Base-by-base conservation (phyloP, 2,329 filamentous ascomycete species). In the Metarhizium brunneum region DNA sequence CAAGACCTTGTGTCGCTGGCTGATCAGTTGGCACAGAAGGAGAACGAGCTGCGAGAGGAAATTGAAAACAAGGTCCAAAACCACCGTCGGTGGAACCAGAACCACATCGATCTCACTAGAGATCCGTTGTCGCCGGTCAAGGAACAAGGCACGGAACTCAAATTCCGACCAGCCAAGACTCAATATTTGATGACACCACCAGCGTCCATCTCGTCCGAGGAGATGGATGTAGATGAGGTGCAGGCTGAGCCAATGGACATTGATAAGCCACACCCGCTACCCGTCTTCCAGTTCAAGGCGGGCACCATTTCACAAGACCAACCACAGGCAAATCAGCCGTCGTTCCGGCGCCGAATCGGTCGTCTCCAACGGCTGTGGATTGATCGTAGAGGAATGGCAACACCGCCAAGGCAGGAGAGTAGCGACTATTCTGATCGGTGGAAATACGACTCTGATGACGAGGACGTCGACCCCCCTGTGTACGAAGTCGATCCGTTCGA, bases 71-170 rank as follows among this genome's bases (percentile, higher is more conserved):
- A 95, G 71, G 85, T 95, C 54, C 81, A 87, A 64, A 92, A 94
- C 71, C 92, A 96, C 73, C 84, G 87, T 63, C 85, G 88, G 68
- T 96, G 92, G 91, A 96, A 96, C 72, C 81, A 88, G 64, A 87
- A 89, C 66, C 91, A 90, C 75, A 82, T 95, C 64, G 92, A 97
- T 73, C 80, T 91, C 68, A 96, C 92, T 59, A 85, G 86, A 74
- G 85, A 86, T 61, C 91, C 92, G 52, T 81, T 97, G 61, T 90
- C 88, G 52, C 91, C 91, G 25, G 83, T 89, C 47, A 78, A 83
- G 65, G 86, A 90, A 57, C 77, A 82, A 61, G 76, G 74, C 47
- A 76, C 77, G 62, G 79, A 86, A 60, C 71, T 78, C 56, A 81
- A 81, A 60, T 92, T 90, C 76, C 81, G 87, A 59, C 82, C 84